Evolutionary conservation across 1,284 basidiomycete species (phyloP), one percentile per base, ranked within the genome.

Genomic region (Athelia sp.): DNA sequence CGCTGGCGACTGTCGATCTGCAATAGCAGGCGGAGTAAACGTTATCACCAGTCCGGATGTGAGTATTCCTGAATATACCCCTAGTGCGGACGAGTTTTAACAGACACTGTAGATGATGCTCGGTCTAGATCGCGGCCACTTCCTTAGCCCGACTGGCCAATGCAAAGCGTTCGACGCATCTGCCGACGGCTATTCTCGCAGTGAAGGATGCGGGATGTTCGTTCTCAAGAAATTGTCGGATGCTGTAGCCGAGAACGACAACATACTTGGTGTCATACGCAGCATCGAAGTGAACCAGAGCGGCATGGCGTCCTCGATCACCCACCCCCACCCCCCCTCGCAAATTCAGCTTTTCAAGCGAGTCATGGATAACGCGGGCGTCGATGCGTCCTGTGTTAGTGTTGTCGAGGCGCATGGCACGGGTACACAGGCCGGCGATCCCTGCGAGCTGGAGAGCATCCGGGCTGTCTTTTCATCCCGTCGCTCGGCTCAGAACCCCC

Each of bases 331-430:
- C 58, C 64, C 68, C 1, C 73, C 76, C 1, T 80, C 84, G 1
- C 87, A 87, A 56, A 65, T 69, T 6, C 53, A 62, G 21, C 74
- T 89, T 17, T 76, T 87, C 57, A 60, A 64, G 44, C 69, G 66
- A 4, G 61, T 86, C 21, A 62, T 87, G 11, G 56, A 65, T 2
- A 68, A 67, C 35, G 66, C 81, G 8, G 72, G 73, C 2, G 60
- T 85, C 3, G 60, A 68, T 34, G 64, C 78, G 0, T 58, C 60
- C 40, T 69, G 75, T 6, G 66, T 89, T 50, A 78, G 72, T 53
- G 74, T 87, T 15, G 71, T 84, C 14, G 86, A 89, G 59, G 84
- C 84, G 1, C 86, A 89, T 57, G 85, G 84, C 1, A 84, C 86
- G 1, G 86, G 81, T 0, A 82, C 86, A 0, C 79, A 82, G 56